phyloP scores from a whole-genome alignment of 2,329 filamentous ascomycete species.

The Aspergillus brunneoviolaceus region DNA sequence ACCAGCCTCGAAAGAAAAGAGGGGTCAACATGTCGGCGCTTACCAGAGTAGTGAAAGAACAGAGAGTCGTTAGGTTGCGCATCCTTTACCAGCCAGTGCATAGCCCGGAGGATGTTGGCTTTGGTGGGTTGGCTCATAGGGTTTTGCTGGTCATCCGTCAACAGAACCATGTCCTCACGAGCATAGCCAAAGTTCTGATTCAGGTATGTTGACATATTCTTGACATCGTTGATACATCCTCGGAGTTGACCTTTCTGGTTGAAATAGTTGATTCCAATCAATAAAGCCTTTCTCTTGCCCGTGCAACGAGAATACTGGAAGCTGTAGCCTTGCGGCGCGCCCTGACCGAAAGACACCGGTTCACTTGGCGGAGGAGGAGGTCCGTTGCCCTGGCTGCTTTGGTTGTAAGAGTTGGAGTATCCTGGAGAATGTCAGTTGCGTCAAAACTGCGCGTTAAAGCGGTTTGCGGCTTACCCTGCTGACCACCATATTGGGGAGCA shows the following conservation, averaged over 20 bases:
- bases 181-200: conserved; percentile 89
- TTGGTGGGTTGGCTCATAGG: conserved; percentile 97
- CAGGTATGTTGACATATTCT: conserved; percentile 92
- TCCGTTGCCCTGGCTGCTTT: conserved; percentile 48
- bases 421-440: conserved; percentile 5
- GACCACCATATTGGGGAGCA: conserved; percentile 29
- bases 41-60: conserved; percentile 96
- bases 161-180: conserved; percentile 92
- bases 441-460: background rate
- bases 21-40: conserved; percentile 25
- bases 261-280: conserved; percentile 98
- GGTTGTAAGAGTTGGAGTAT: conserved; percentile 56
- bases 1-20: background rate
- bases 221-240: conserved; percentile 95
- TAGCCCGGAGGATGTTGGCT: conserved; percentile 88
- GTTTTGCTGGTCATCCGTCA: conserved; percentile 96
- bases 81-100: conserved; percentile 98
- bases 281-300: conserved; percentile 79
- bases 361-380: conserved; percentile 67
- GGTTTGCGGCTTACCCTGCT: conserved; percentile 35
- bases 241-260: conserved; percentile 84
- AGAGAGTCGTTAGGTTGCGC: conserved; percentile 88
- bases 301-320: conserved; percentile 94
- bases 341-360: conserved; percentile 73
- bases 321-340: conserved; percentile 74